Evolutionary conservation across 495 filamentous ascomycete species (phyloP).

Genomic region (Talaromyces liani): DNA sequence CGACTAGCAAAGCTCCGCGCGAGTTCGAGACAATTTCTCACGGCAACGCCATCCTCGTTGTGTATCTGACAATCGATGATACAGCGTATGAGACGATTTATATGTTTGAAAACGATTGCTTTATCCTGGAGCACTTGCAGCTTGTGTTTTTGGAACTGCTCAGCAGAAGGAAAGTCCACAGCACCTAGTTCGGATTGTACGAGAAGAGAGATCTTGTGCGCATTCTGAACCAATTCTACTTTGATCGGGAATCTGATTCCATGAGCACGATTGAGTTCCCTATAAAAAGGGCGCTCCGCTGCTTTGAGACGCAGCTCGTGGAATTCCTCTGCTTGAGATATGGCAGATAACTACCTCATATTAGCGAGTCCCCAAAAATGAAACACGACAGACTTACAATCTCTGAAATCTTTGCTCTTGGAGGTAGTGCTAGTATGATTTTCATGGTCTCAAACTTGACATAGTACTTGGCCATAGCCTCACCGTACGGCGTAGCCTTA

Average conservation of each 20-base stretch:
- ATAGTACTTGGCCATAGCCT: conserved; percentile 92
- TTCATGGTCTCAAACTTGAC: conserved; percentile 90
- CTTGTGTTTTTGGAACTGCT: conserved; percentile 53
- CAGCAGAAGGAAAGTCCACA: conserved; percentile 60
- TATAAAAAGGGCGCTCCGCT: conserved; percentile 68
- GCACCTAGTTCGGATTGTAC: conserved; percentile 74
- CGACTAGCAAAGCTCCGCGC: conserved; percentile 68
- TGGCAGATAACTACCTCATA: conserved; percentile 46
- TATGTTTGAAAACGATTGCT: conserved; percentile 60
- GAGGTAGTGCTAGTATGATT: conserved; percentile 54
- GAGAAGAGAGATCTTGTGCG: conserved; percentile 84
- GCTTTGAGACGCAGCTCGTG: conserved; percentile 67
- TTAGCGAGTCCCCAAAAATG: conserved; percentile 22
- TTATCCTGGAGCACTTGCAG: conserved; percentile 64
- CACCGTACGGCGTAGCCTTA: conserved; percentile 67
- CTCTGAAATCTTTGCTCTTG: conserved; percentile 53
- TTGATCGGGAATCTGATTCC: conserved; percentile 74
- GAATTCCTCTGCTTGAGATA: conserved; percentile 73
- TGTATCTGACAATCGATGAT: conserved; percentile 76
- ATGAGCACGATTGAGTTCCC: conserved; percentile 69
- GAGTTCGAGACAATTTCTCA: conserved; percentile 69
- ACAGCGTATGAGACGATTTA: conserved; percentile 71
- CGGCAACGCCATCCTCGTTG: conserved; percentile 57
- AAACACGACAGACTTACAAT: conserved; percentile 49
- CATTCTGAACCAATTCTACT: conserved; percentile 59